A percentile compares a stretch with the other conserved stretches of the same genome.
Evolutionary conservation across 2,329 filamentous ascomycete genomes (phyloP).

Genomic region (Cladobotryum mycophilum): DNA sequence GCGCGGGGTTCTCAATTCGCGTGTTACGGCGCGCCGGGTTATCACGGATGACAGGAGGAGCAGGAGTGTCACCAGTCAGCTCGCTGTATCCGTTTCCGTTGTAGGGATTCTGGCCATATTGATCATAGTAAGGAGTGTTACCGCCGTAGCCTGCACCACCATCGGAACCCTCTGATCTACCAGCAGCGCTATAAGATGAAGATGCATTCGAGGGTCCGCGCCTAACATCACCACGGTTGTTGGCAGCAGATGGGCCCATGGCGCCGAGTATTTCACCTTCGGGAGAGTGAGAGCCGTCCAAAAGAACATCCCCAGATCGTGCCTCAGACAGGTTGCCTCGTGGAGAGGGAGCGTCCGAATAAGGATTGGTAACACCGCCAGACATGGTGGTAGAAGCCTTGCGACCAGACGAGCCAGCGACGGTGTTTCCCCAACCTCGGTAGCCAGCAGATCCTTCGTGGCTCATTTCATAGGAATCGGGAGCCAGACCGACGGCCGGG

Average conservation of each 20-base stretch:
- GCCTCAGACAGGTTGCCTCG: conserved; percentile 60
- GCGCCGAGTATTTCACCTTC: conserved; percentile 79
- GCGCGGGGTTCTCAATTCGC: conserved; percentile 82
- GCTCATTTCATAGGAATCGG: conserved; percentile 63
- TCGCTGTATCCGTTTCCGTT: conserved; percentile 36
- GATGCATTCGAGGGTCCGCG: conserved; percentile 93
- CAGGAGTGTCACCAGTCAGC: conserved; percentile 34
- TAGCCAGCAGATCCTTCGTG: conserved; percentile 76
- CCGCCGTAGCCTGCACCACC: conserved; percentile 40
- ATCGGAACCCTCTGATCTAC: conserved; percentile 63
- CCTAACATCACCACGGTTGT: conserved; percentile 67
- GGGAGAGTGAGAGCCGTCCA: conserved; percentile 46
- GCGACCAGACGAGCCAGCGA: conserved; percentile 61
- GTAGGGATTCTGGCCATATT: conserved; percentile 54
- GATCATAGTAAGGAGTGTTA: conserved; percentile 49
- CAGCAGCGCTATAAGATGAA: conserved; percentile 83
- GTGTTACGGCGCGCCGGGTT: conserved; percentile 90
- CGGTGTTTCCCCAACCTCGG: conserved; percentile 84
- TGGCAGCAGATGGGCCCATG: conserved; percentile 65
- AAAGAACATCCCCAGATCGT: conserved; percentile 59
- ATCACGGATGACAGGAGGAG: conserved; percentile 82
- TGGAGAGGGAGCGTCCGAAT: conserved; percentile 70
- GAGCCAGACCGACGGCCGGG: conserved; percentile 39
- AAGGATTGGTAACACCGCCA: conserved; percentile 59
- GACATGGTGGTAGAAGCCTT: conserved; percentile 89